Base-by-base conservation (phyloP, 2,329 filamentous ascomycete genomes). In the Ceratocystiopsis minuta region DNA sequence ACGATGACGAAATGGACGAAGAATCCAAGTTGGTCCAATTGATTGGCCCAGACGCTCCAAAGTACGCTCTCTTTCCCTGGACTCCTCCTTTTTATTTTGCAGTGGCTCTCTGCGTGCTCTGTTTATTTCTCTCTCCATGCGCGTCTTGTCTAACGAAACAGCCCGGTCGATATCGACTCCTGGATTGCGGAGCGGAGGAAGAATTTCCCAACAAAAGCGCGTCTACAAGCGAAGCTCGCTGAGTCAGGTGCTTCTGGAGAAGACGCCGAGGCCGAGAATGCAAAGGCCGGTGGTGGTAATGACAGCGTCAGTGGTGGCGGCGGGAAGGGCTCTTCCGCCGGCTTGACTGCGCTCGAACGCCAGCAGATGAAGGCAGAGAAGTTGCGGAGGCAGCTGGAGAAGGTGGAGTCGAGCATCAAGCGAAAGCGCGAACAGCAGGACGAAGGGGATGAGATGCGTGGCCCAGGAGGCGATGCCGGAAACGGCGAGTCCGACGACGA, bases 131-230 rank as follows among this genome's bases (percentile, higher is more conserved):
- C 9, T 24, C 34, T 38, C n/a, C n/a, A n/a, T 15, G 11, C 33
- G 1, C n/a, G 9, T 34, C 2, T 34, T 49, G 38, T 51, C 41
- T 45, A 40, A 49, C 45, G 34, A 10, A 3, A 28, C 42, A 75
- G 69, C 44, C 64, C 72, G 15, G 72, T 72, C 45, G 86, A 95
- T 53, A 68, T 95, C 43, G 70, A 75, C 18, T 72, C 75, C 7
- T 96, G 85, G 75, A 74, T 92, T 48, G 75, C 75, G 39, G 85
- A 94, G 57, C 75, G 88, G 45, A 80, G 70, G 54, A 79, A 75
- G 49, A 78, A 79, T 40, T 96, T 74, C 55, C 88, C 88, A 2
- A 95, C 87, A 3, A 73, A 75, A 55, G 73, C 74, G 45, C 76
- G 82, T 43, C 64, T 76, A 47, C 68, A 74, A 46, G 73, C 73